Evolutionary conservation across 768 basidiomycete genomes (phyloP), one percentile per base, ranked within the genome.

Genomic region (Imleria badia): DNA sequence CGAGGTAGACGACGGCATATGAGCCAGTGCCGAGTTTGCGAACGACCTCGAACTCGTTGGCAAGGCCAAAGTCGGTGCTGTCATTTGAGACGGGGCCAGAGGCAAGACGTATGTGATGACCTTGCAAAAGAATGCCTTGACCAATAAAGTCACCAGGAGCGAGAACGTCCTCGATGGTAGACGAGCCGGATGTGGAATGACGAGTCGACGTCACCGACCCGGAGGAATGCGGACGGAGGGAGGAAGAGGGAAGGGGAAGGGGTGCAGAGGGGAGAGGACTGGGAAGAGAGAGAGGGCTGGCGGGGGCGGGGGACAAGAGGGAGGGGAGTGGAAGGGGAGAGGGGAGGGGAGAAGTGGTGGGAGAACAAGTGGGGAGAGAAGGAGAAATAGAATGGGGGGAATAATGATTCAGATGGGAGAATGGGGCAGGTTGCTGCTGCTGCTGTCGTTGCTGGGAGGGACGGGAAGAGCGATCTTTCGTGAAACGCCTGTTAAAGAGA

Each of bases 1-100:
- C 94, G 56, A 93, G 86, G 69, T 97, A 98, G 51, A 97, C 94
- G 64, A 94, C 89, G 15, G 94, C 94, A 68, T 96, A 97, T 58
- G 87, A 89, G 62, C 94, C 94, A 0, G 89, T 85, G 45, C 94
- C 94, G 48, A 96, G 83, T 58, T 83, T 84, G 52, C 89, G 78
- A 61, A 95, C 82, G 69, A 98, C 93, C 75, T 93, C 82, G 56
- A 95, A 93, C 60, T 86, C 84, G 20, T 71, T 75, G 15, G 85
- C 85, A 19, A 83, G 83, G 52, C 77, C 76, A 56, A 66, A 65
- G 54, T 76, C 69, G 54, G 77, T 64, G 41, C 59, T 62, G 29
- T 68, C 64, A 46, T 72, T 66, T 22, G 70, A 67, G 23, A 68
- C 60, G 30, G 65, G 68, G 2, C 72, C 65, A 23, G 69, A 78